Evolutionary conservation across 306 rosid genomes (phyloP).

Genomic region (Citrullus colocynthis): DNA sequence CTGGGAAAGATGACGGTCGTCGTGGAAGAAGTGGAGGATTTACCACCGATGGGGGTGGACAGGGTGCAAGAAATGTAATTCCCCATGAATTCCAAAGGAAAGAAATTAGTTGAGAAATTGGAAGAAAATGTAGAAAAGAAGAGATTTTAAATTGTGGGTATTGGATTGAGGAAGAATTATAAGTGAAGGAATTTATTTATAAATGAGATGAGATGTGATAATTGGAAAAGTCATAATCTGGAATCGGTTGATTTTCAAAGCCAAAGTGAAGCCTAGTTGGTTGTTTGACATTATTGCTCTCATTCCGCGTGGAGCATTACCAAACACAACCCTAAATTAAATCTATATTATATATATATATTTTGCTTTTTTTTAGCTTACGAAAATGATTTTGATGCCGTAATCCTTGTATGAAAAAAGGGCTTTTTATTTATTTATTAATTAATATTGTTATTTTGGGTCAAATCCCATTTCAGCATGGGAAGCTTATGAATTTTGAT

Average conservation of each 20-base stretch:
- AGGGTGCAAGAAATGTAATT: constrained; percentile 65
- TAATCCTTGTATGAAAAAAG: too few relatives aligned
- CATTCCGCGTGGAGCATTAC: background rate
- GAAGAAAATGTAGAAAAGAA: background rate
- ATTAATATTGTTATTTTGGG: too few relatives aligned
- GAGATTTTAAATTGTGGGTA: background rate
- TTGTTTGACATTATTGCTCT: constrained; percentile 1
- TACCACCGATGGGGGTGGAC: constrained; percentile 21
- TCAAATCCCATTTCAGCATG: too few relatives aligned
- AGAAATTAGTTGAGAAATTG: background rate
- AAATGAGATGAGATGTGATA: background rate
- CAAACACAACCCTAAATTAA: background rate
- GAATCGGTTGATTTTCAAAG: background rate
- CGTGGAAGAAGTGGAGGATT: constrained; percentile 5
- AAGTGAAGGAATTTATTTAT: background rate
- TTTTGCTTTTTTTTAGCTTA: background rate
- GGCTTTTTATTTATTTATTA: too few relatives aligned
- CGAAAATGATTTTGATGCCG: background rate
- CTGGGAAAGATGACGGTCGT: constrained; percentile 52
- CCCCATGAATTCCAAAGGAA: constrained; percentile 29
- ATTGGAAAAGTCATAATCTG: background rate
- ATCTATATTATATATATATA: background rate
- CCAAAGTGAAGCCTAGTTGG: background rate
- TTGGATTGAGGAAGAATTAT: background rate
- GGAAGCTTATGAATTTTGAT: too few relatives aligned